Conservation (phyloP, 306 rosid genomes). For the Astragalus glycyphyllos region DNA sequence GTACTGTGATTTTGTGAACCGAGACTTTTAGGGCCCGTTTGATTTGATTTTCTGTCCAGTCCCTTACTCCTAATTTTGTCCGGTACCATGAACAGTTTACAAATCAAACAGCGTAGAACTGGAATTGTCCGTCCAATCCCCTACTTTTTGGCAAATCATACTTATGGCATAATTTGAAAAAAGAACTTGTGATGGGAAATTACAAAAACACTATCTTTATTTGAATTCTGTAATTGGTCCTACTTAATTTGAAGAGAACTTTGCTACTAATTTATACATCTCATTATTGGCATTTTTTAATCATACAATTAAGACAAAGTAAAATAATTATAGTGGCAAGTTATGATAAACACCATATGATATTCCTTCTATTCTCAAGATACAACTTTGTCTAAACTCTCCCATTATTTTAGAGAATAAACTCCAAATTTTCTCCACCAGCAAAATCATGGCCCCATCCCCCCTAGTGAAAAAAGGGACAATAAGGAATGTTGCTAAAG, state of each 20-base stretch:
- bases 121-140: no score
- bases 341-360: constrained; percentile 35
- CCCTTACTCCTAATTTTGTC: no score
- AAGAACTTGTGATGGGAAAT: not conserved
- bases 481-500: constrained; percentile 34
- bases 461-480: constrained; percentile 34
- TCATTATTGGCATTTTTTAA: not conserved
- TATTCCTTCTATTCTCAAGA: constrained; percentile 27
- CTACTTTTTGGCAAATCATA: no score
- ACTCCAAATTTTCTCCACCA: constrained; percentile 36
- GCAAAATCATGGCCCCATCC: constrained; percentile 43
- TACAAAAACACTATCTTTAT: not conserved
- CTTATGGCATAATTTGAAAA: no score
- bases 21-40: no score
- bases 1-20: no score
- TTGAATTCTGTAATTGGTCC: not conserved
- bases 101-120: no score
- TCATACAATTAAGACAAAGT: not conserved
- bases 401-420: constrained; percentile 15
- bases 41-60: no score
- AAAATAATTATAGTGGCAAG: constrained; percentile 24
- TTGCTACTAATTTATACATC: not conserved
- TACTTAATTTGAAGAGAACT: not conserved
- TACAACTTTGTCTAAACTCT: constrained; percentile 42
- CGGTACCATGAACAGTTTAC: no score